A percentile compares a stretch with the other conserved stretches of the same genome.
phyloP scores from a whole-genome alignment of 805 yeast genomes.

The Martiniozyma abietophila region DNA sequence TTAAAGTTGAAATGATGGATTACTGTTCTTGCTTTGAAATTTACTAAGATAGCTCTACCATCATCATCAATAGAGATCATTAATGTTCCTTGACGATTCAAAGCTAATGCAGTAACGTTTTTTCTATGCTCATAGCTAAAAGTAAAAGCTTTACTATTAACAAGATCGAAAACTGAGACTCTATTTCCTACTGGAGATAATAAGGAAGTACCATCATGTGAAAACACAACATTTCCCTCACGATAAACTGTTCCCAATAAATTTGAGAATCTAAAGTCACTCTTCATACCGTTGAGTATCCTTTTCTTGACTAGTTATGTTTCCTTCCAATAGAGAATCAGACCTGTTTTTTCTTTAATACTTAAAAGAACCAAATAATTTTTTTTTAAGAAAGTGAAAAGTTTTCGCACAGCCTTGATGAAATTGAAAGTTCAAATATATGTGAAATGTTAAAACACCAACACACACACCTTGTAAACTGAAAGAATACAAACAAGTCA shows the following conservation, averaged over 20 bases:
- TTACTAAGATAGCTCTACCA: constrained; percentile 88
- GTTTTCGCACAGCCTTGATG: constrained; percentile 6
- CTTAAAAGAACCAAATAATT: too few species aligned
- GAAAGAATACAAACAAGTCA: too few species aligned
- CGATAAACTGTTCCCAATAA: constrained; percentile 90
- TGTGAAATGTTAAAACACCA: too few species aligned
- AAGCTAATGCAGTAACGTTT: constrained; percentile 67
- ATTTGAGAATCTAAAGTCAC: constrained; percentile 84
- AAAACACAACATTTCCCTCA: constrained; percentile 81
- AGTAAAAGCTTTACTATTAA: constrained; percentile 79
- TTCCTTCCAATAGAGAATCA: too few species aligned
- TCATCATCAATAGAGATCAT: constrained; percentile 79
- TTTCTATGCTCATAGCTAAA: constrained; percentile 89
- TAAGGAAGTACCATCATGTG: constrained; percentile 76
- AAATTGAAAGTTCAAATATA: too few species aligned
- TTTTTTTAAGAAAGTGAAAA: neutral
- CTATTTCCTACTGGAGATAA: constrained; percentile 93
- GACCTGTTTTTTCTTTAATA: too few species aligned
- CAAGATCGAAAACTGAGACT: constrained; percentile 78
- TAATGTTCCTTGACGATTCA: constrained; percentile 75
- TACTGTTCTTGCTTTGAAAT: constrained; percentile 73
- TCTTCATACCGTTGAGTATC: constrained; percentile 72
- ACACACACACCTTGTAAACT: too few species aligned
- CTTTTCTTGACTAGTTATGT: too few species aligned
- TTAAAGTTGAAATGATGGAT: constrained; percentile 91